Percentiles rank a stretch among this genome's conserved stretches.
Evolutionary conservation across 257 asterid species (phyloP).

Genomic region (Pogostemon cablin): DNA sequence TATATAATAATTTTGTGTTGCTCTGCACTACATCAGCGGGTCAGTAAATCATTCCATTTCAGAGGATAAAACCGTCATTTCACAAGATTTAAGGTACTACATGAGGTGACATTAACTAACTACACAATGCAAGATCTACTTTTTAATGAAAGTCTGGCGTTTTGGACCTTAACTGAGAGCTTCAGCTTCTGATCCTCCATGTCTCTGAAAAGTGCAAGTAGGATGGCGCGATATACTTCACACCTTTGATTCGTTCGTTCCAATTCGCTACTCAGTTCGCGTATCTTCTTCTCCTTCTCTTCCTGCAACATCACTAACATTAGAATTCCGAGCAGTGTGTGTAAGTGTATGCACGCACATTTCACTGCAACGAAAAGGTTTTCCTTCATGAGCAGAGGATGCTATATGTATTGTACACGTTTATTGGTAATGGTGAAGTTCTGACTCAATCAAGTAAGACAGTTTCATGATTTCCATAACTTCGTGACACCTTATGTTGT

Average conservation of each 20-base stretch:
- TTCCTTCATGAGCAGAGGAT: no score
- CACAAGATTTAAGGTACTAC: background rate
- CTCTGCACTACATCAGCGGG: background rate
- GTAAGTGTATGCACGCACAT: background rate
- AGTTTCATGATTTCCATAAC: constrained; percentile 11
- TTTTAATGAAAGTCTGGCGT: constrained; percentile 78
- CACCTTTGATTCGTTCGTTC: constrained; percentile 59
- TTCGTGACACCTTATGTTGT: constrained; percentile 2
- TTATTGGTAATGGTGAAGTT: background rate
- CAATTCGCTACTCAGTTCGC: constrained; percentile 56
- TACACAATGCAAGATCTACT: constrained; percentile 38
- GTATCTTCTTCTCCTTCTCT: constrained; percentile 77
- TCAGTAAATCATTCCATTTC: background rate
- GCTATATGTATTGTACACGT: no score
- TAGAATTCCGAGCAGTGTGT: background rate
- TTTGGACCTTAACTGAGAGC: constrained; percentile 89
- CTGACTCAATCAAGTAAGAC: background rate
- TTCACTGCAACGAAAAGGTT: background rate
- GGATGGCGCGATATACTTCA: constrained; percentile 77
- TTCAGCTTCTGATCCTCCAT: constrained; percentile 92
- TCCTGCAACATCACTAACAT: constrained; percentile 49
- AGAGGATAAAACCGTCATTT: constrained; percentile 7
- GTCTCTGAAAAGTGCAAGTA: constrained; percentile 75
- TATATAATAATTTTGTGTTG: background rate
- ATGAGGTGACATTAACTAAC: background rate